A percentile compares a stretch with the other conserved stretches of the same genome.
These are phyloP conservation scores for Melampsora occidentalis DNA, from an alignment of 1,284 basidiomycete genomes.

Conservation along the genomic window DNA sequence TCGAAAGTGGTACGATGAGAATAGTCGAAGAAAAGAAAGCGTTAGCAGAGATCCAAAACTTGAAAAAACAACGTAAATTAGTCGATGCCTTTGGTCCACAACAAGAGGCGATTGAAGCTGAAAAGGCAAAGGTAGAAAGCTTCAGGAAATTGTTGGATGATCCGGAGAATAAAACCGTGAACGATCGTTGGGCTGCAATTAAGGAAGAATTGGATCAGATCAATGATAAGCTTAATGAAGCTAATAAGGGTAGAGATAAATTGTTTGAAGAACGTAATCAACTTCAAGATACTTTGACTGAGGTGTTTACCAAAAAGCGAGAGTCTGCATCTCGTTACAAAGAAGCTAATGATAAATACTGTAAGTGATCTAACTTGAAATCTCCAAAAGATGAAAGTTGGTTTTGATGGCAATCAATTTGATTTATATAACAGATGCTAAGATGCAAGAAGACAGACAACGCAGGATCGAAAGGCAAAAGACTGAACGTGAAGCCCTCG, in stretches of 20 bases:
- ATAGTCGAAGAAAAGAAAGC: conserved; percentile 95
- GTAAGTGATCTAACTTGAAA: conserved; percentile 45
- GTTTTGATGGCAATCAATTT: conserved; percentile 57
- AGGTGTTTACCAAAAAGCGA: conserved; percentile 74
- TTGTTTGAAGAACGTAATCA: conserved; percentile 82
- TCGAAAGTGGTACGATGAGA: conserved; percentile 88
- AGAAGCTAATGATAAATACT: conserved; percentile 69
- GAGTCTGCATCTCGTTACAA: conserved; percentile 69
- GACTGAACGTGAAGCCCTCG: conserved; percentile 76
- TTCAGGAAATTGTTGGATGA: conserved; percentile 83
- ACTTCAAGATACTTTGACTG: conserved; percentile 63
- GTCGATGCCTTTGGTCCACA: conserved; percentile 77
- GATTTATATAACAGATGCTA: conserved; percentile 51
- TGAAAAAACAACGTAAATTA: conserved; percentile 67
- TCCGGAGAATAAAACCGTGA: conserved; percentile 78
- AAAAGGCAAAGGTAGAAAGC: conserved; percentile 71
- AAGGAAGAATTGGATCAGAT: conserved; percentile 81
- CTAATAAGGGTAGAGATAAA: conserved; percentile 74
- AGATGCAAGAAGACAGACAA: conserved; percentile 64
- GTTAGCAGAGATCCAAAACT: conserved; percentile 74
- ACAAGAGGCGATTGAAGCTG: conserved; percentile 75
- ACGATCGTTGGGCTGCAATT: conserved; percentile 77
- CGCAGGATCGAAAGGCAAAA: conserved; percentile 75
- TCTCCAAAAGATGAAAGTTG: conserved; percentile 42
- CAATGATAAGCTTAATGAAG: conserved; percentile 81